Evolutionary conservation across 257 asterid species (phyloP).

Genomic region (Osmanthus fragrans): DNA sequence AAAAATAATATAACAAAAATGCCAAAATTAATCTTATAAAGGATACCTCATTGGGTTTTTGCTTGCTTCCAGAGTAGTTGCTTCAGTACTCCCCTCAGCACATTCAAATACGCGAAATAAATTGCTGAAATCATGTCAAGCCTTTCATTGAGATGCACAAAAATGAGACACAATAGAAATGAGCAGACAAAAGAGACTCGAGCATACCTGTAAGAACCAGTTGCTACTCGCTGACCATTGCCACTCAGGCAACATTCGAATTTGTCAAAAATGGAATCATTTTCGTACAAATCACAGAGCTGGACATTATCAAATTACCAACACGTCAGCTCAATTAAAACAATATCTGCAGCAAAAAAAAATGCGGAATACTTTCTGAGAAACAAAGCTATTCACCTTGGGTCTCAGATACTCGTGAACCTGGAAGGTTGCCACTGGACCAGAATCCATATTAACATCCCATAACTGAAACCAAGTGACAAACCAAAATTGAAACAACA

Average conservation of each 20-base stretch:
- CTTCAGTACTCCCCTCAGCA: conserved; percentile 65
- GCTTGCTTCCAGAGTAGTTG: conserved; percentile 75
- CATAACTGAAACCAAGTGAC: conserved; percentile 68
- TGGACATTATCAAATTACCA: conserved; percentile 35
- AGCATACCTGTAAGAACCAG: conserved; percentile 95
- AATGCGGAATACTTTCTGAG: background rate
- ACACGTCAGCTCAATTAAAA: conserved; percentile 33
- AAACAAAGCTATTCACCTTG: conserved; percentile 55
- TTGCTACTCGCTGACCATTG: conserved; percentile 87
- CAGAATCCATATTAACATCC: conserved; percentile 99
- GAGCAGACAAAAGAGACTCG: conserved; percentile 10
- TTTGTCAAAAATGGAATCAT: conserved; percentile 95
- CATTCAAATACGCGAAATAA: conserved; percentile 77
- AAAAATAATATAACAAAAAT: conserved; percentile 2
- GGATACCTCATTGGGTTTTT: conserved; percentile 74
- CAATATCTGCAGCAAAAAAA: conserved; percentile 6
- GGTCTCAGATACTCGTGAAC: conserved; percentile 97
- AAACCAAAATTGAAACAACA: conserved; percentile 9
- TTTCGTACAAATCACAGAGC: conserved; percentile 92
- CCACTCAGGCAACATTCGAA: conserved; percentile 99
- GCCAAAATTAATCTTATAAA: conserved; percentile 6
- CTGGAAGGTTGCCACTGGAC: conserved; percentile 95
- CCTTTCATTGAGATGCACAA: conserved; percentile 7
- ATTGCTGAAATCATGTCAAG: conserved; percentile 50
- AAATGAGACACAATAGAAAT: background rate